A percentile compares a stretch with the other conserved stretches of the same genome.
These are phyloP conservation scores for Hibiscus syriacus DNA, from an alignment of 345 rosid genomes.

Conservation along the genomic window DNA sequence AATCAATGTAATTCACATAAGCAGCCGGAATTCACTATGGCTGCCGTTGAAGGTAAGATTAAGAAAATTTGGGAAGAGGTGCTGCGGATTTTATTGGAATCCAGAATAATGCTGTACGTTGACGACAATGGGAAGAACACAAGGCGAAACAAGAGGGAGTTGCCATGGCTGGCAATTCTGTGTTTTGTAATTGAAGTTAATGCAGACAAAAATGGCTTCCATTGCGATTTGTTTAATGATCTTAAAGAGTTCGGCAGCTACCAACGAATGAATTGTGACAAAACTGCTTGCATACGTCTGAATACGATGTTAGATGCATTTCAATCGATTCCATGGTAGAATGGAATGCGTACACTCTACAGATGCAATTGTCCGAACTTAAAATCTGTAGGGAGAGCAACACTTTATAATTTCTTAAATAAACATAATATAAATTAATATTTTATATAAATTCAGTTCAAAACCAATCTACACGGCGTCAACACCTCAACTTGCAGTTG, in stretches of 20 bases:
- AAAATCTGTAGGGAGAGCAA: too few relatives aligned
- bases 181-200: not conserved
- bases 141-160: not conserved
- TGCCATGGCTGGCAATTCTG: constrained; percentile 1
- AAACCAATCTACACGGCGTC: too few relatives aligned
- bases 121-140: constrained; percentile 3
- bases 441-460: too few relatives aligned
- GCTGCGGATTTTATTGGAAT: not conserved
- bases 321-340: not conserved
- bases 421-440: too few relatives aligned
- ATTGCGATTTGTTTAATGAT: not conserved
- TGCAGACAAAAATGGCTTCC: not conserved
- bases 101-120: not conserved
- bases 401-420: too few relatives aligned
- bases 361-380: too few relatives aligned
- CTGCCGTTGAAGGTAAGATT: not conserved
- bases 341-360: not conserved
- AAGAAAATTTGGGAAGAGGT: not conserved
- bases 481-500: not conserved
- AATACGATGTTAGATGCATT: not conserved
- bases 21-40: not conserved
- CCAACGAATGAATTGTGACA: constrained; percentile 1
- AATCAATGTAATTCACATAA: too few relatives aligned
- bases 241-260: not conserved
- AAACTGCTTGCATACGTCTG: not conserved